Percentiles rank a stretch among this genome's conserved stretches.
phyloP scores from a whole-genome alignment of 2,329 filamentous ascomycete genomes.

The Leptographium procerum region DNA sequence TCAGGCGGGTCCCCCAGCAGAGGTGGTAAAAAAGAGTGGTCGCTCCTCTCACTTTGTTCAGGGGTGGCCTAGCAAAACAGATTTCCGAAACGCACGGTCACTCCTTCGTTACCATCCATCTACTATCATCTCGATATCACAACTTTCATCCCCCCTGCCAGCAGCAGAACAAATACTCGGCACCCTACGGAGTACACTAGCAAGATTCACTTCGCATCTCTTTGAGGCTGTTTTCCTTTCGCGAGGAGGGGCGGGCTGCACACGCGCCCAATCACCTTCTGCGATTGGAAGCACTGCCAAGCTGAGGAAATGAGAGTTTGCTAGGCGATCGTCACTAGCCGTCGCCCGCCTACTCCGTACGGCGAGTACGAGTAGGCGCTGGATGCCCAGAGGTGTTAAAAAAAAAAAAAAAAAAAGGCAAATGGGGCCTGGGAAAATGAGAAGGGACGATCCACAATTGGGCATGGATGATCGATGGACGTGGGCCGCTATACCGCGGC shows the following conservation, averaged over 20 bases:
- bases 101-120: no score
- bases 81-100: background rate
- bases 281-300: background rate
- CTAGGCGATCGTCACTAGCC: background rate
- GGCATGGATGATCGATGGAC: background rate
- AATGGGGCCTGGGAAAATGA: background rate
- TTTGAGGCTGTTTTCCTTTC: background rate
- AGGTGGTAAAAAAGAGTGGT: no score
- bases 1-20: background rate
- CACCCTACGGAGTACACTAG: no score
- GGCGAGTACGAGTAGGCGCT: no score
- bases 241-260: background rate
- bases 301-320: background rate
- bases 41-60: background rate
- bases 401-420: no score
- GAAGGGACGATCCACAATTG: background rate
- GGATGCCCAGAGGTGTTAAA: background rate
- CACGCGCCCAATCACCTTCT: background rate
- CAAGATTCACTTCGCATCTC: background rate
- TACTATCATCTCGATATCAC: background rate
- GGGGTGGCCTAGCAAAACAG: background rate
- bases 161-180: background rate
- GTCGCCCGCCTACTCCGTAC: no score
- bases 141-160: background rate
- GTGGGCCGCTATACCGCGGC: background rate